A percentile compares a stretch with the other conserved stretches of the same genome.
Conservation (phyloP, 2,329 filamentous ascomycete genomes). For the Conoideocrella luteorostrata region DNA sequence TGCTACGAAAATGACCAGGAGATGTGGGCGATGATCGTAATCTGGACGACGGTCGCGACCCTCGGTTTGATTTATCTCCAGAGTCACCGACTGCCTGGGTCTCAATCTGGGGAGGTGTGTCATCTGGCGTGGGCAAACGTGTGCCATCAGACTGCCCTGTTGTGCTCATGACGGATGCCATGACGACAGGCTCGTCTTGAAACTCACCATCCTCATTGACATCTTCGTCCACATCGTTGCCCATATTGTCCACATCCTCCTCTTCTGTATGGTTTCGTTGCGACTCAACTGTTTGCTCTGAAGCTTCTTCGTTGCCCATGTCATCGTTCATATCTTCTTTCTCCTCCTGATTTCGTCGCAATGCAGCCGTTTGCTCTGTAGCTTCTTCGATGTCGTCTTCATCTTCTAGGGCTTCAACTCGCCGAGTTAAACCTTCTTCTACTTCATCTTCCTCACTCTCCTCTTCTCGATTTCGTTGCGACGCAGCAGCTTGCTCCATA, state of each 20-base stretch:
- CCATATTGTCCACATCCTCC: constrained; percentile 4
- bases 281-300: constrained; percentile 6
- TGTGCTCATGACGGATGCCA: constrained; percentile 22
- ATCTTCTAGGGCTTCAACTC: neutral
- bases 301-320: neutral
- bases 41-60: constrained; percentile 2
- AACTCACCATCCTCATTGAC: constrained; percentile 9
- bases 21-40: neutral
- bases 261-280: neutral
- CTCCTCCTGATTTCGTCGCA: constrained; percentile 1
- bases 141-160: constrained; percentile 33
- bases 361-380: constrained; percentile 1
- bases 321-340: constrained; percentile 6
- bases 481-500: neutral
- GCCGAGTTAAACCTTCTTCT: constrained; percentile 8
- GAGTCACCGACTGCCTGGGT: constrained; percentile 13
- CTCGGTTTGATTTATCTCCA: constrained; percentile 14
- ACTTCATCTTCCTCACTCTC: neutral
- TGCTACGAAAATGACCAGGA: neutral
- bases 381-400: constrained; percentile 8
- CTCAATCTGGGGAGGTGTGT: constrained; percentile 37
- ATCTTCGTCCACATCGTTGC: constrained; percentile 3
- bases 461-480: neutral
- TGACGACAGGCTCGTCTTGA: neutral
- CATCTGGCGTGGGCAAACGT: constrained; percentile 47